Conservation (phyloP, 2,329 filamentous ascomycete genomes). For the Stachybotrys chlorohalonatus region DNA sequence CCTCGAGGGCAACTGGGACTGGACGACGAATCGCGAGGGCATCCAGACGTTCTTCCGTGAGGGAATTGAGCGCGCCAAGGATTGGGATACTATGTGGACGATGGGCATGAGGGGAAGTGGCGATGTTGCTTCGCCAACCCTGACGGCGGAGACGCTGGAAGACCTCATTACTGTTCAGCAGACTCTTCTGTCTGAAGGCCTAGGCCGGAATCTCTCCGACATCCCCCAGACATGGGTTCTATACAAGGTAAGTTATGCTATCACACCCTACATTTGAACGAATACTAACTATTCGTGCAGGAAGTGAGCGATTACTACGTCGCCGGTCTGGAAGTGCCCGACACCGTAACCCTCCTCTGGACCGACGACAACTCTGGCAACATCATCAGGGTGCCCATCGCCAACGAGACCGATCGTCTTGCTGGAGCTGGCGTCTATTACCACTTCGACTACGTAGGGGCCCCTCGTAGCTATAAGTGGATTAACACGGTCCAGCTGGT, state of each 20-base stretch:
- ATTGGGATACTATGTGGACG: constrained; percentile 56
- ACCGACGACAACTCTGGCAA: constrained; percentile 57
- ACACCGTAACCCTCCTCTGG: constrained; percentile 54
- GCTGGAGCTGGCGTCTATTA: constrained; percentile 52
- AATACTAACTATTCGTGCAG: neutral
- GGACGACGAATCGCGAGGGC: constrained; percentile 58
- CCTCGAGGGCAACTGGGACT: constrained; percentile 57
- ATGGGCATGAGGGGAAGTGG: constrained; percentile 63
- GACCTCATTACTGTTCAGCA: constrained; percentile 16
- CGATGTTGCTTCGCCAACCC: constrained; percentile 42
- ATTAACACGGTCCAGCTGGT: constrained; percentile 35
- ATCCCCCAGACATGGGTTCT: constrained; percentile 49
- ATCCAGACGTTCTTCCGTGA: constrained; percentile 61
- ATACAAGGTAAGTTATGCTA: constrained; percentile 51
- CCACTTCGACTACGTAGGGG: constrained; percentile 56
- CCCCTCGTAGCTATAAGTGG: constrained; percentile 51
- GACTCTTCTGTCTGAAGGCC: constrained; percentile 20
- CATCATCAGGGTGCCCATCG: constrained; percentile 47
- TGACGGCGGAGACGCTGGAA: constrained; percentile 30
- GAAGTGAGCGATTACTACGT: constrained; percentile 39
- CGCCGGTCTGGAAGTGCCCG: constrained; percentile 51
- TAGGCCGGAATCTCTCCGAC: constrained; percentile 3
- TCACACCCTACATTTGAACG: neutral
- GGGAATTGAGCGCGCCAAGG: constrained; percentile 54
- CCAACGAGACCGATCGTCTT: constrained; percentile 40